phyloP scores from a whole-genome alignment of 208 protist species.

The Acanthamoeba castellanii region DNA sequence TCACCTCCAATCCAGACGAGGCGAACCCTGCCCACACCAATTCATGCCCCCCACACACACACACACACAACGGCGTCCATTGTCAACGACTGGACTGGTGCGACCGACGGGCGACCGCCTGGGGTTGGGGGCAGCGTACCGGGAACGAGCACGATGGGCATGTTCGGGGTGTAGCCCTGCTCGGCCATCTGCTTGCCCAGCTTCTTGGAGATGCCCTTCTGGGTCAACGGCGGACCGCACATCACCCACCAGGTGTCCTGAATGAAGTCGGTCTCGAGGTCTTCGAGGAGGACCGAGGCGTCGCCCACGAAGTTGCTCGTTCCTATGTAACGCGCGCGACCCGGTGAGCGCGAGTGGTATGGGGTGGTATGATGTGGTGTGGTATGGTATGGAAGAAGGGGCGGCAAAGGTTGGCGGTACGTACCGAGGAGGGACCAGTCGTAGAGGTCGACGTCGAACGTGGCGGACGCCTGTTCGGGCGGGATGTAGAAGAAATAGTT shows the following conservation, averaged over 20 bases:
- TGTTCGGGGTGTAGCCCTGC: constrained; percentile 60
- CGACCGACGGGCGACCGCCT: not conserved
- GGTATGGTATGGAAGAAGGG: not conserved
- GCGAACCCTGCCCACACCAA: constrained; percentile 13
- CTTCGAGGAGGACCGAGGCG: not conserved
- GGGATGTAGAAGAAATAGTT: constrained; percentile 60
- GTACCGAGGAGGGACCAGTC: constrained; percentile 6
- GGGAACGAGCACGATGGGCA: constrained; percentile 63
- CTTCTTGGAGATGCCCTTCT: constrained; percentile 50
- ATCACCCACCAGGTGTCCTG: constrained; percentile 37
- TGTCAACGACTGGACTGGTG: too few species aligned
- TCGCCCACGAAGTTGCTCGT: constrained; percentile 30
- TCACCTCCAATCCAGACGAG: constrained; percentile 60
- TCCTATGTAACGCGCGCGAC: not conserved
- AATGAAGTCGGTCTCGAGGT: constrained; percentile 2
- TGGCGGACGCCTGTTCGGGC: not conserved
- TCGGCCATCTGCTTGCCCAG: constrained; percentile 39
- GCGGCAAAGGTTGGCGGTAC: not conserved
- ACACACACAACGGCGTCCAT: not conserved
- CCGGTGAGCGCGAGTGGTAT: too few species aligned
- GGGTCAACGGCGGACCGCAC: not conserved
- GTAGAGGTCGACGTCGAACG: constrained; percentile 36
- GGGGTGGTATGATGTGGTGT: too few species aligned
- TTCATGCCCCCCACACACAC: too few species aligned
- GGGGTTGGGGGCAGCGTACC: too few species aligned